These are phyloP conservation scores for Syncephalastrum monosporum DNA, from an alignment of 371 early-diverging fungal species.

Conservation along the genomic window DNA sequence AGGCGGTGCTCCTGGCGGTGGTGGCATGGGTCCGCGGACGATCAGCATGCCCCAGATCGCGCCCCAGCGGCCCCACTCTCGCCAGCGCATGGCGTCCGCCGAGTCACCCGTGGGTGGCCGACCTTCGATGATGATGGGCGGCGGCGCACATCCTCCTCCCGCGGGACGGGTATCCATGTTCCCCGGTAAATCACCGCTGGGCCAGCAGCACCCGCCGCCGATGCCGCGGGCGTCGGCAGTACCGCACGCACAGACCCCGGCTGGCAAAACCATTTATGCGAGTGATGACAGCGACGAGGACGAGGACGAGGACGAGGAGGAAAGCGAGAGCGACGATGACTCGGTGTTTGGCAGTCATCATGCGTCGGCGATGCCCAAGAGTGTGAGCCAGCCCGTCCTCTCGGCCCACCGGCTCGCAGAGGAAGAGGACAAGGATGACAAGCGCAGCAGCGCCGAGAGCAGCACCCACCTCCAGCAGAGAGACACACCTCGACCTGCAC, in stretches of 20 bases:
- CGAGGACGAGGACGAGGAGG: constrained; percentile 27
- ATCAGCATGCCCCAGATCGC: constrained; percentile 16
- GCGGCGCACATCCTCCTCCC: no score
- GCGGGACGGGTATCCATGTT: no score
- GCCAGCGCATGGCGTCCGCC: constrained; percentile 2
- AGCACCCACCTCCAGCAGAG: neutral
- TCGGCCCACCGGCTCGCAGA: no score
- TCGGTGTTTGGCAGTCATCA: constrained; percentile 2
- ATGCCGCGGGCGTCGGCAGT: neutral
- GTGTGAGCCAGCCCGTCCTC: neutral
- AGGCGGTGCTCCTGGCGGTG: neutral
- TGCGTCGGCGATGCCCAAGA: constrained; percentile 1
- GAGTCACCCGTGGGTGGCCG: neutral
- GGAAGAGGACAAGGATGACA: no score
- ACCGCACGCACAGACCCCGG: constrained; percentile 1
- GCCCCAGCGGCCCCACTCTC: neutral
- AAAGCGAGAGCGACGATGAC: constrained; percentile 29
- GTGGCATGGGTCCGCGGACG: constrained; percentile 11
- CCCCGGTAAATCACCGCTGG: constrained; percentile 1
- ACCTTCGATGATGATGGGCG: neutral
- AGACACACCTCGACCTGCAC: neutral
- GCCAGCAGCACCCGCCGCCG: neutral
- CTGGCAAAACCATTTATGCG: constrained; percentile 11
- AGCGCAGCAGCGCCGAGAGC: no score
- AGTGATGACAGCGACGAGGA: constrained; percentile 26